phyloP scores from a whole-genome alignment of 441 rosid genomes.

The Arabidopsis hybrid region DNA sequence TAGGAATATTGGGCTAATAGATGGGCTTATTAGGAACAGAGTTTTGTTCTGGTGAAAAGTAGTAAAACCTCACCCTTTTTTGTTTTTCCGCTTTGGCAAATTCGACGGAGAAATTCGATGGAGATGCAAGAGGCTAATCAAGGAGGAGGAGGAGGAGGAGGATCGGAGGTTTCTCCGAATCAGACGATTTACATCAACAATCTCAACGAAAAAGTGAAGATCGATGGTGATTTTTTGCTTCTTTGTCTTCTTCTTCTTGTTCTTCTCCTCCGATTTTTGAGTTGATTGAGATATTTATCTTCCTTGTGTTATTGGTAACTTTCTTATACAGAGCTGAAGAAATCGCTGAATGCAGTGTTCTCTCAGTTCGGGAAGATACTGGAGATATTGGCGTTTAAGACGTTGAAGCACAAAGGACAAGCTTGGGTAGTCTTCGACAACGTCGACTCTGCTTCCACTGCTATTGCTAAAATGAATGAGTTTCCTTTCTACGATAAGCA shows the following conservation, averaged over 20 bases:
- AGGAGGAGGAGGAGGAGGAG: constrained; percentile 20
- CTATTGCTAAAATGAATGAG: constrained; percentile 84
- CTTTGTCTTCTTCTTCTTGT: not conserved
- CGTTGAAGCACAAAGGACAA: constrained; percentile 97
- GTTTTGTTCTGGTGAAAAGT: not conserved
- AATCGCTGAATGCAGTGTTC: constrained; percentile 86
- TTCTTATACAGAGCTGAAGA: constrained; percentile 72
- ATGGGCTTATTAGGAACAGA: constrained; percentile 30
- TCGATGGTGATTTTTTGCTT: constrained; percentile 59
- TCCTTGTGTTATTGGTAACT: not conserved
- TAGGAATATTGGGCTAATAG: not conserved
- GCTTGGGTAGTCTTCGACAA: constrained; percentile 97
- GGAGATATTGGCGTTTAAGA: constrained; percentile 91
- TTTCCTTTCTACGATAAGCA: constrained; percentile 93
- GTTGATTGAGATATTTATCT: not conserved
- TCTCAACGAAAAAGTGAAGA: constrained; percentile 94
- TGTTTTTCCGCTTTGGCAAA: not conserved
- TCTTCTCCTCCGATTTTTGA: not conserved
- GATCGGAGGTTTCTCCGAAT: constrained; percentile 66
- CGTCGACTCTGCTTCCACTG: constrained; percentile 73
- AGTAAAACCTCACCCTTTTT: not conserved
- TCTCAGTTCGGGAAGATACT: constrained; percentile 90
- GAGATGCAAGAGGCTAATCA: constrained; percentile 63
- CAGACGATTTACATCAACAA: constrained; percentile 94
- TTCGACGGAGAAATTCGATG: constrained; percentile 32